Evolutionary conservation across 306 rosid genomes (phyloP).

Genomic region (Sicyos baderoa): DNA sequence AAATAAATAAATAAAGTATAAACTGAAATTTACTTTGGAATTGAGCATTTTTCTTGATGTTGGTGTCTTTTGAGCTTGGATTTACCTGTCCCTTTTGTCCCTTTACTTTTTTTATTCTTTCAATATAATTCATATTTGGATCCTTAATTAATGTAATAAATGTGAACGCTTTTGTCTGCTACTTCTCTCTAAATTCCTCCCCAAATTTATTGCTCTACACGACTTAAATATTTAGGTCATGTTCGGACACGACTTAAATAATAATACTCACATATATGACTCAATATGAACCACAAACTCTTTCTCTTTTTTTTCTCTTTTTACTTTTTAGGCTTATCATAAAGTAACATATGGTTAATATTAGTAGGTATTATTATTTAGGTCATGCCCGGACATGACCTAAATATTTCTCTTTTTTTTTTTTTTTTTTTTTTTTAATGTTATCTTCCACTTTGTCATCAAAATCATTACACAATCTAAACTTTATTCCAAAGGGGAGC

Average conservation of each 20-base stretch:
- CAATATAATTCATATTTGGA: slow-evolving; percentile 5
- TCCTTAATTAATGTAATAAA: not conserved
- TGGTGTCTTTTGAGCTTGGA: not conserved
- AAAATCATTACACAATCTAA: slow-evolving; percentile 11
- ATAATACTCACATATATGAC: too few species aligned
- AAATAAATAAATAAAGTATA: not conserved
- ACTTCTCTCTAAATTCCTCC: slow-evolving; percentile 4
- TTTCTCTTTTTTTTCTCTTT: too few species aligned
- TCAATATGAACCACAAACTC: too few species aligned
- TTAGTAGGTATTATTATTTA: too few species aligned
- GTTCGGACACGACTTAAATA: too few species aligned
- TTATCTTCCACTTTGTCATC: not conserved
- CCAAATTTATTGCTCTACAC: slow-evolving; percentile 1
- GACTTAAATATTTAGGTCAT: too few species aligned
- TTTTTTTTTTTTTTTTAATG: not conserved
- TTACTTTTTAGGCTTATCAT: too few species aligned
- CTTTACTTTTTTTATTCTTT: not conserved
- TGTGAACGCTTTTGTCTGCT: not conserved
- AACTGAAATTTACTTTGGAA: slow-evolving; percentile 1
- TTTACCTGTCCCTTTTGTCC: not conserved
- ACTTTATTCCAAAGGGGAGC: not conserved
- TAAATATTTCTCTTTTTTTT: too few species aligned
- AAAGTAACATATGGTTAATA: too few species aligned
- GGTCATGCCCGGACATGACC: too few species aligned
- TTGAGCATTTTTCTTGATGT: not conserved